Conservation (phyloP, 106 monocot species). For the Platanthera guangdongensis region DNA sequence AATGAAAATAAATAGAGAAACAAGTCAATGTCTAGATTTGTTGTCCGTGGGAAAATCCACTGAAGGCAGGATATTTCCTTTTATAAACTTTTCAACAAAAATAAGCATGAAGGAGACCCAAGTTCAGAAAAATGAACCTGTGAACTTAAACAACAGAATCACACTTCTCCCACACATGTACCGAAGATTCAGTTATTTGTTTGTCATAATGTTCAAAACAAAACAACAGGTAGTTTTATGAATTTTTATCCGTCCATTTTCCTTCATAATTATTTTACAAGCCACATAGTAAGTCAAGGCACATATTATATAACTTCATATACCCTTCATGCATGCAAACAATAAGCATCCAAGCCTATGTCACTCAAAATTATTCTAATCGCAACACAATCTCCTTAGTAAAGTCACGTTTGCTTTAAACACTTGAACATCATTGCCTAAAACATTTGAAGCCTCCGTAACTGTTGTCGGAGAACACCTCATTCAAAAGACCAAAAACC, state of each 20-base stretch:
- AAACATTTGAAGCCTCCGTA: neutral
- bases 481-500: neutral
- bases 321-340: neutral
- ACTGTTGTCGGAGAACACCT: neutral
- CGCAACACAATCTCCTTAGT: neutral
- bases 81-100: neutral
- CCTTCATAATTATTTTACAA: neutral
- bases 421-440: neutral
- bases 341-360: neutral
- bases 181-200: neutral
- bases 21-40: neutral
- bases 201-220: neutral
- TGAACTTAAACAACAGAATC: neutral
- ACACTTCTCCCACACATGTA: neutral
- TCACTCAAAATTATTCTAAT: neutral
- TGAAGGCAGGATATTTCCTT: neutral
- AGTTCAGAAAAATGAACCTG: neutral
- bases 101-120: neutral
- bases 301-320: constrained; percentile 2
- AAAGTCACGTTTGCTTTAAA: neutral
- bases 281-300: constrained; percentile 3
- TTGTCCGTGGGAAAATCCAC: neutral
- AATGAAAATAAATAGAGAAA: neutral
- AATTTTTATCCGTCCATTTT: neutral
- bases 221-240: neutral